Conservation (phyloP, 495 filamentous ascomycete genomes). For the Xylaria curta region DNA sequence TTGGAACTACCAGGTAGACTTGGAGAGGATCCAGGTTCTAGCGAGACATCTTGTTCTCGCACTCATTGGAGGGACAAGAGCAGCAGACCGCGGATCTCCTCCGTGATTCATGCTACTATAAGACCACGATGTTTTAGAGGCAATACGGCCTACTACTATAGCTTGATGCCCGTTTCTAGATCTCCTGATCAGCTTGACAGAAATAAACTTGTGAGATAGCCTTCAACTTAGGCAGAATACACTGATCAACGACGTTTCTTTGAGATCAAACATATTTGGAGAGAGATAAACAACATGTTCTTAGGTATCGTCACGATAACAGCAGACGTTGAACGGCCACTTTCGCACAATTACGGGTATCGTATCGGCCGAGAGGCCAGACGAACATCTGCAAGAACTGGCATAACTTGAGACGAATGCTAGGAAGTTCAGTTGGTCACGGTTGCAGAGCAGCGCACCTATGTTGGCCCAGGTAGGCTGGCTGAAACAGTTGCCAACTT, state of each 20-base stretch:
- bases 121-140: not conserved
- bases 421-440: conserved; percentile 9
- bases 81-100: conserved; percentile 1
- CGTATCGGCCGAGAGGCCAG: not conserved
- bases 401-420: conserved; percentile 19
- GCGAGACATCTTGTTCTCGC: conserved; percentile 3
- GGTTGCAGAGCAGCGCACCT: not conserved
- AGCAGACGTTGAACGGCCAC: not conserved
- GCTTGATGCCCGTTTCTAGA: conserved; percentile 21
- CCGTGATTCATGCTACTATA: not conserved
- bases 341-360: not conserved
- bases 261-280: conserved; percentile 4
- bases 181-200: conserved; percentile 23
- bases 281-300: not conserved
- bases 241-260: conserved; percentile 19
- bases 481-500: conserved; percentile 17
- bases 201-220: conserved; percentile 2
- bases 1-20: conserved; percentile 7
- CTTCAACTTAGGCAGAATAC: conserved; percentile 16
- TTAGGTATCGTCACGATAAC: not conserved
- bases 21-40: not conserved
- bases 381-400: conserved; percentile 17
- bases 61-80: not conserved
- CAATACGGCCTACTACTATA: not conserved
- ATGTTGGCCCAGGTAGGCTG: not conserved